phyloP scores from a whole-genome alignment of 208 protist genomes.

The Wallacemonas sp. region DNA sequence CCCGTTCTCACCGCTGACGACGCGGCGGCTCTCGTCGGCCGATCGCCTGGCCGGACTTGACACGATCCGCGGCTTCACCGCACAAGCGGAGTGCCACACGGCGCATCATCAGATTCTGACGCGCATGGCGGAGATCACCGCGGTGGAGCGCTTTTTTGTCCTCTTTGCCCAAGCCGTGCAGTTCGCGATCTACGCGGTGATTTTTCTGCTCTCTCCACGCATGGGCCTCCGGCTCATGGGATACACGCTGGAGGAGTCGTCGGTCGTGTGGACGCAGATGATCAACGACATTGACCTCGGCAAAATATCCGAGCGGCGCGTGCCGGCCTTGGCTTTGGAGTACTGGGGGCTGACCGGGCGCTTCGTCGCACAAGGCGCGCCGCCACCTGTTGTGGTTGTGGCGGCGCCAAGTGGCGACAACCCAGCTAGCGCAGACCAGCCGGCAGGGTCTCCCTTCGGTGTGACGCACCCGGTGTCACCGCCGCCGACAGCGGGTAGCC shows the following conservation, averaged over 20 bases:
- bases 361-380: slow-evolving; percentile 26
- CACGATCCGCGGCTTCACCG: slow-evolving; percentile 42
- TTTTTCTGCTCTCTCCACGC: slow-evolving; percentile 64
- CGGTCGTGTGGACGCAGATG: slow-evolving; percentile 86
- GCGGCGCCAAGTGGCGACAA: background rate
- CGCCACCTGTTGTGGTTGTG: slow-evolving; percentile 14
- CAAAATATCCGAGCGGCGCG: slow-evolving; percentile 46
- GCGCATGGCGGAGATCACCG: slow-evolving; percentile 58
- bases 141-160: slow-evolving; percentile 45
- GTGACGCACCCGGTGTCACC: background rate
- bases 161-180: slow-evolving; percentile 45
- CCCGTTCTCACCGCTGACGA: background rate
- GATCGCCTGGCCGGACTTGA: slow-evolving; percentile 9
- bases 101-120: slow-evolving; percentile 61
- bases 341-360: slow-evolving; percentile 59
- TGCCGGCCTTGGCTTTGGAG: slow-evolving; percentile 46
- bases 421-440: background rate
- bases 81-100: slow-evolving; percentile 65
- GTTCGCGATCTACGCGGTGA: slow-evolving; percentile 39
- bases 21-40: background rate
- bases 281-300: slow-evolving; percentile 80
- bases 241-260: slow-evolving; percentile 77
- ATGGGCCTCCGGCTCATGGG: slow-evolving; percentile 76
- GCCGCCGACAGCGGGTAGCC: background rate
- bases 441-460: background rate